phyloP scores from a whole-genome alignment of 202 grass and related monocot species.

The Setaria viridis region DNA sequence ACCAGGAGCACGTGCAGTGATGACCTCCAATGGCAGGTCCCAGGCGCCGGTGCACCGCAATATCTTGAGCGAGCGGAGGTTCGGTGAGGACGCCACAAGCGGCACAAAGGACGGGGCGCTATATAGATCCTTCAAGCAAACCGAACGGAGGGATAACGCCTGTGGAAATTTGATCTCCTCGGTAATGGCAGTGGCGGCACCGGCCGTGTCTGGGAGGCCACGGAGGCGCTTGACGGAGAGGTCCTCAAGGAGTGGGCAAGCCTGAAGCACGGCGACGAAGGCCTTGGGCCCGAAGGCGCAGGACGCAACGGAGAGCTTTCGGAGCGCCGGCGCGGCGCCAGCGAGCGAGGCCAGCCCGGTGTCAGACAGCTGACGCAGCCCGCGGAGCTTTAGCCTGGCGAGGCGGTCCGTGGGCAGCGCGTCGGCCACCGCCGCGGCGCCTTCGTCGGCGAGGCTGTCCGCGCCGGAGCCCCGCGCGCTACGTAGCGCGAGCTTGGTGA shows the following conservation, averaged over 20 bases:
- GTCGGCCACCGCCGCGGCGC: constrained; percentile 46
- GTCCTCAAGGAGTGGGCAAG: constrained; percentile 65
- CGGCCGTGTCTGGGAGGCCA: constrained; percentile 51
- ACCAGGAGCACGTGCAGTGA: constrained; percentile 40
- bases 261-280: constrained; percentile 60
- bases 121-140: constrained; percentile 84
- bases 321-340: constrained; percentile 48
- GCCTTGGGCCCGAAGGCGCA: constrained; percentile 70
- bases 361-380: constrained; percentile 70
- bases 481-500: constrained; percentile 78
- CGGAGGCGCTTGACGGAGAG: constrained; percentile 74
- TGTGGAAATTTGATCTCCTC: constrained; percentile 46
- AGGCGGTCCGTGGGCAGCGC: constrained; percentile 56
- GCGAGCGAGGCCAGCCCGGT: constrained; percentile 64
- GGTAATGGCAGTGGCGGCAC: constrained; percentile 13
- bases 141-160: constrained; percentile 59
- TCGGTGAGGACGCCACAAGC: constrained; percentile 58
- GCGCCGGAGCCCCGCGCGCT: constrained; percentile 51
- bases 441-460: constrained; percentile 74
- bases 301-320: constrained; percentile 77
- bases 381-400: constrained; percentile 76
- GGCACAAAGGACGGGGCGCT: constrained; percentile 73
- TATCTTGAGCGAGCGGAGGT: constrained; percentile 72
- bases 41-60: constrained; percentile 74
- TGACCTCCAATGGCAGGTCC: constrained; percentile 70